A percentile compares a stretch with the other conserved stretches of the same genome.
phyloP scores from a whole-genome alignment of 305 asterid species.

The Fraxinus angustifolia region DNA sequence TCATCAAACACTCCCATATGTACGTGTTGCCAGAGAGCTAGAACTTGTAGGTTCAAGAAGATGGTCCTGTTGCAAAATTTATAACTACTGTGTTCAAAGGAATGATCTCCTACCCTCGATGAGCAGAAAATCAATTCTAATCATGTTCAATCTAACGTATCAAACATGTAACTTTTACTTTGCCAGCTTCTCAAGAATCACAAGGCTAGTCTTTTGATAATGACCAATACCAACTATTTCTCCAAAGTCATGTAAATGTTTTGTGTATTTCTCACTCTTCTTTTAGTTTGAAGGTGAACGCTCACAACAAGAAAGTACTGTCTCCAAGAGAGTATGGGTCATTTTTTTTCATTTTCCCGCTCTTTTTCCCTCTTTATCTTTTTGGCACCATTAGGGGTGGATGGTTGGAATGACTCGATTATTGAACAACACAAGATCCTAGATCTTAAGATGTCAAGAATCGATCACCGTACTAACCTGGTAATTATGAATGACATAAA shows the following conservation, averaged over 20 bases:
- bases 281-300: neutral
- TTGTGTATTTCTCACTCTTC: neutral
- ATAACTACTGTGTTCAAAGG: neutral
- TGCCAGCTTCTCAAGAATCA: neutral
- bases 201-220: neutral
- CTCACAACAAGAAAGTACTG: neutral
- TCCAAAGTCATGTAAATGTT: neutral
- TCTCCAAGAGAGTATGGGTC: neutral
- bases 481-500: neutral
- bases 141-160: neutral
- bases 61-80: neutral
- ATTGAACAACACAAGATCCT: neutral
- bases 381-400: neutral
- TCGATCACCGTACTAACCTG: neutral
- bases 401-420: neutral
- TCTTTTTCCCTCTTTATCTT: neutral
- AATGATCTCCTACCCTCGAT: neutral
- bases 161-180: neutral
- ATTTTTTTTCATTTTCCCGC: neutral
- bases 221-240: constrained; percentile 3
- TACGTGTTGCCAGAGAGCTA: neutral
- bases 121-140: neutral
- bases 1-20: too few relatives aligned
- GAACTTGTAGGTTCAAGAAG: neutral
- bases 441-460: neutral